A percentile compares a stretch with the other conserved stretches of the same genome.
These are phyloP conservation scores for Ustilago lituana DNA, from an alignment of 1,284 basidiomycete genomes.

Conservation along the genomic window DNA sequence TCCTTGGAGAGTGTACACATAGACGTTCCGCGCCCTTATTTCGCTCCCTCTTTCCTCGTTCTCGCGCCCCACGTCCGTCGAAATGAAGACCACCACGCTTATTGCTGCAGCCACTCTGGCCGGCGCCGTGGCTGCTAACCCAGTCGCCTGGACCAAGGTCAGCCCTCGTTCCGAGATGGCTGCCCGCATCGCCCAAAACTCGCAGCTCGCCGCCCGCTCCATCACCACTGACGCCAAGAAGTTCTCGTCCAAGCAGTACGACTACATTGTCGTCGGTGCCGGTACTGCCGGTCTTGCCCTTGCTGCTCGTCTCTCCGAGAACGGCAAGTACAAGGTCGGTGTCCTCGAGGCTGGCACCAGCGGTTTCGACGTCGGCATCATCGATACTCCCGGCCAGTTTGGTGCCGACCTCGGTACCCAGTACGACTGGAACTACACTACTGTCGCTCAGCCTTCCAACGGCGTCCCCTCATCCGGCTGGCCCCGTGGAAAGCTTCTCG, in stretches of 20 bases:
- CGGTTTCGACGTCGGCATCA: conserved; percentile 51
- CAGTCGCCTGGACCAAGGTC: conserved; percentile 45
- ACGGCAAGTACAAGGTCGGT: conserved; percentile 54
- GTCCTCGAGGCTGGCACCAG: conserved; percentile 59
- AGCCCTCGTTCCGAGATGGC: conserved; percentile 44
- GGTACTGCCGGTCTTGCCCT: conserved; percentile 73
- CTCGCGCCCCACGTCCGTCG: background rate
- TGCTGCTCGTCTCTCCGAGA: conserved; percentile 57
- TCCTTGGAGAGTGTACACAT: background rate
- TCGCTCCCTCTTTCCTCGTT: background rate
- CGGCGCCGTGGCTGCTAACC: conserved; percentile 35
- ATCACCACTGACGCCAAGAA: conserved; percentile 35
- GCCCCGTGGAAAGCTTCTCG: conserved; percentile 66
- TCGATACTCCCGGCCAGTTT: conserved; percentile 54
- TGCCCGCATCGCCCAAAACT: conserved; percentile 32
- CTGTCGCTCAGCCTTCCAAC: conserved; percentile 41
- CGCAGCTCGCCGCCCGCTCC: conserved; percentile 36
- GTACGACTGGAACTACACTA: conserved; percentile 61
- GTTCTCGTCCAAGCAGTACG: conserved; percentile 60
- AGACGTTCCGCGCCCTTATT: too few species aligned
- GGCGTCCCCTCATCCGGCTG: conserved; percentile 45
- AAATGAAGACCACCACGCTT: conserved; percentile 44
- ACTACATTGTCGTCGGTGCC: conserved; percentile 58
- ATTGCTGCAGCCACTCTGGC: conserved; percentile 38
- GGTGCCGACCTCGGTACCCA: conserved; percentile 52